Base-by-base conservation (phyloP, 2,329 filamentous ascomycete genomes). In the Fusarium siculi region DNA sequence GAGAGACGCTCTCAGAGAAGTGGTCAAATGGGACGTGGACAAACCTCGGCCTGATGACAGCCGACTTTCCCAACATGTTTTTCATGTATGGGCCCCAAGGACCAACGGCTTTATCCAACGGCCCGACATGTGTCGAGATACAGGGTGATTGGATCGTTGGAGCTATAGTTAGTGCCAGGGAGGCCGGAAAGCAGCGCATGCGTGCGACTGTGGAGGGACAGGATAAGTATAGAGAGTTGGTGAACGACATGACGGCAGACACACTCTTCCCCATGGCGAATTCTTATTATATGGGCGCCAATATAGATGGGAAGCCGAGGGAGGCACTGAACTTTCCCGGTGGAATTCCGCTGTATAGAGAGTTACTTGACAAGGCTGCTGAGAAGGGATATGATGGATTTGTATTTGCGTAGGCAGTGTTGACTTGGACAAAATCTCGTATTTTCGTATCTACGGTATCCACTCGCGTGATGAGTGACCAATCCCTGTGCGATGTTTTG, bases 251-350 rank as follows among this genome's bases (percentile, higher is more conserved):
- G n/a, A 36, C 32, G 6, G 12, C 18, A 3, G 6, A 36, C 25
- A 36, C 9, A 11, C 18, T 36, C 3, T 21, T 52, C 7, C 6
- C 3, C 2, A 25, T 16, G 32, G n/a, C n/a, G 1, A 21, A 16
- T 21, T 16, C 12, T 4, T 28, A 16, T 36, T 37, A 21, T 2
- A 37, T 21, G 11, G 2, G 32, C 11, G 16, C 3, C 1, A 25
- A 19, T 19, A 23, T 23, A 2, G 16, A 52, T 36, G 25, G n/a
- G n/a, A 21, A 15, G 12, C 18, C 3, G 18, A 34, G 3, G 2
- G n/a, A 25, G 9, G n/a, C n/a, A 3, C 18, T 36, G 9, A 19
- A 36, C 4, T 21, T 21, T 21, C 16, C 32, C 0, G 6, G 4
- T 8, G 32, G 32, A 5, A 21, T 36, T 9, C 18, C 18, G 3